Evolutionary conservation across 805 yeast species (phyloP).

Genomic region (Kodamaea fukazawae): DNA sequence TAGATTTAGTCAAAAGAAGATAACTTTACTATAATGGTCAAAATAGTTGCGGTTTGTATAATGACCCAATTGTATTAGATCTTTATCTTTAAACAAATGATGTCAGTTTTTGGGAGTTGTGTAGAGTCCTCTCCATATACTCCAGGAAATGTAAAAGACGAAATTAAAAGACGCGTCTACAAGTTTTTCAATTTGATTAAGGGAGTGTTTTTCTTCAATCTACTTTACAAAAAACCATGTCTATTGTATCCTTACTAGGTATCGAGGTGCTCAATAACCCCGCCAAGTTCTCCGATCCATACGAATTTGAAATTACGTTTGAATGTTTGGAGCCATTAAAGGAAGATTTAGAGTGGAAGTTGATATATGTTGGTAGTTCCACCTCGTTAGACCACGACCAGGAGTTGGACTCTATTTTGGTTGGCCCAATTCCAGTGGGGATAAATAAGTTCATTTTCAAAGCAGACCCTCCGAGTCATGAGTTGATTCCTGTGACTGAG

Average conservation of each 20-base stretch:
- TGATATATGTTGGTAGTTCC: slow-evolving; percentile 95
- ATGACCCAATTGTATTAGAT: too few relatives aligned
- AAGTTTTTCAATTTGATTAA: not conserved
- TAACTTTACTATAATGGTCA: too few relatives aligned
- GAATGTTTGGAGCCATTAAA: slow-evolving; percentile 92
- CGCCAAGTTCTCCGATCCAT: slow-evolving; percentile 88
- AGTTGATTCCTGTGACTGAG: slow-evolving; percentile 92
- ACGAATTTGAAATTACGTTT: slow-evolving; percentile 95
- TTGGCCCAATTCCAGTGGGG: slow-evolving; percentile 98
- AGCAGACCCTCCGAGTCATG: slow-evolving; percentile 97
- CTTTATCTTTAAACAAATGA: too few relatives aligned
- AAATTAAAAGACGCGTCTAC: not conserved
- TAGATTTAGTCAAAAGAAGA: too few relatives aligned
- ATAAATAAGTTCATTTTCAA: slow-evolving; percentile 87
- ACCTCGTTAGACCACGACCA: slow-evolving; percentile 95
- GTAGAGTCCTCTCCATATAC: too few relatives aligned
- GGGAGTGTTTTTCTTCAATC: not conserved
- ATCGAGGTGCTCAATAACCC: slow-evolving; percentile 93
- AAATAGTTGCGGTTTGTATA: too few relatives aligned
- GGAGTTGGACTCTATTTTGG: slow-evolving; percentile 92
- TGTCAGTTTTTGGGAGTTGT: too few relatives aligned
- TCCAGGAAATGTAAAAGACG: too few relatives aligned
- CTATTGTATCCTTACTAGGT: slow-evolving; percentile 88
- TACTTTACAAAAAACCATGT: slow-evolving; percentile 48
- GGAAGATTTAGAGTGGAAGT: slow-evolving; percentile 94